These are phyloP conservation scores for Xylariaceae sp. DNA, from an alignment of 2,329 filamentous ascomycete species.

Conservation along the genomic window DNA sequence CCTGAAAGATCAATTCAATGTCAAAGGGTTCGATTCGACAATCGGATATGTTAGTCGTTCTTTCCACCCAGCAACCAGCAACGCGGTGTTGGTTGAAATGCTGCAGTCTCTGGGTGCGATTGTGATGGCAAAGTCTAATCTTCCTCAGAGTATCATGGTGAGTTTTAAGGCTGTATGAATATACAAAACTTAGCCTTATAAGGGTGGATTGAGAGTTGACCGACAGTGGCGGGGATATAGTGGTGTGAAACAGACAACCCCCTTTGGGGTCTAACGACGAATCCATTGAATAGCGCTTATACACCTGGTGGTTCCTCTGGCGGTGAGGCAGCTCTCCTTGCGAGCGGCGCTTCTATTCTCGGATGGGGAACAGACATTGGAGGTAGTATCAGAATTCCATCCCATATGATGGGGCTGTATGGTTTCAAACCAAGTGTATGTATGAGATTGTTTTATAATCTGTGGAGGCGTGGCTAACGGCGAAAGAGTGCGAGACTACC, in stretches of 20 bases:
- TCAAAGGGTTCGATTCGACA: conserved; percentile 62
- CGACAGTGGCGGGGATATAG: conserved; percentile 33
- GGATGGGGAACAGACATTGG: conserved; percentile 60
- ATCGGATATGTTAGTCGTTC: conserved; percentile 62
- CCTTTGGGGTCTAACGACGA: conserved; percentile 55
- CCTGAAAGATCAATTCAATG: conserved; percentile 67
- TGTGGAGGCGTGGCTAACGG: neutral
- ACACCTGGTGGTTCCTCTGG: conserved; percentile 51
- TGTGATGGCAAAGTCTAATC: conserved; percentile 58
- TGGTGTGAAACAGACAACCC: conserved; percentile 61
- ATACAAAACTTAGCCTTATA: no score
- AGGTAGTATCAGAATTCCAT: conserved; percentile 56
- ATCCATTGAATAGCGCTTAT: conserved; percentile 49
- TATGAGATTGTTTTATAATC: conserved; percentile 33
- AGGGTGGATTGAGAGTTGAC: neutral
- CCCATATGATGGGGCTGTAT: conserved; percentile 54
- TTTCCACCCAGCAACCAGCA: conserved; percentile 53
- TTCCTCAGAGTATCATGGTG: conserved; percentile 42
- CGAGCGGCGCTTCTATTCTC: conserved; percentile 43
- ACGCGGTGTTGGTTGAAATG: conserved; percentile 57
- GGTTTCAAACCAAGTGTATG: conserved; percentile 54
- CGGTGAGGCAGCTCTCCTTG: conserved; percentile 37
- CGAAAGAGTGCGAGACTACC: conserved; percentile 60
- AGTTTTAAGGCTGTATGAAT: neutral
- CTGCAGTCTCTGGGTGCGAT: conserved; percentile 57